These are phyloP conservation scores for Akanthomyces lecanii DNA, from an alignment of 2,329 filamentous ascomycete species.

Conservation along the genomic window DNA sequence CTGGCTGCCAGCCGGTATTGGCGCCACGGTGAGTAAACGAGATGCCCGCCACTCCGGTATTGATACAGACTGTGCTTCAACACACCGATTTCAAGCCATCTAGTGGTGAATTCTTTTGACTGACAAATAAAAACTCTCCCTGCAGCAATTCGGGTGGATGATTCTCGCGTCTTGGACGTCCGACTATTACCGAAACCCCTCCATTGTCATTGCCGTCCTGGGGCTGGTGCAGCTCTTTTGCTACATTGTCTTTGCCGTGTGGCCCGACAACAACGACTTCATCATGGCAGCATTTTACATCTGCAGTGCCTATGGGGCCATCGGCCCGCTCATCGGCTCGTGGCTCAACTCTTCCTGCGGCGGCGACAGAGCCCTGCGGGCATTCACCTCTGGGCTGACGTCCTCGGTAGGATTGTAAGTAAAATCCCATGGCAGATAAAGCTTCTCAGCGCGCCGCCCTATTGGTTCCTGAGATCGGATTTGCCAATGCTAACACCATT, in stretches of 20 bases:
- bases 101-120: not conserved
- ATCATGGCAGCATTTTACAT: slow-evolving; percentile 11
- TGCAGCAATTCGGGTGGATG: slow-evolving; percentile 11
- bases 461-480: too few species aligned
- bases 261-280: not conserved
- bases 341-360: slow-evolving; percentile 15
- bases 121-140: not conserved
- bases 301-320: slow-evolving; percentile 4
- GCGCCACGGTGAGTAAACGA: not conserved
- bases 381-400: slow-evolving; percentile 5
- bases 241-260: slow-evolving; percentile 11
- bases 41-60: not conserved
- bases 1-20: not conserved
- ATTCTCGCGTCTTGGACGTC: slow-evolving; percentile 3
- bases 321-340: slow-evolving; percentile 8
- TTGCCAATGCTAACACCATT: too few species aligned
- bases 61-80: too few species aligned
- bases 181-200: slow-evolving; percentile 6
- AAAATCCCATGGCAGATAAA: too few species aligned
- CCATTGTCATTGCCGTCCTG: slow-evolving; percentile 3
- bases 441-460: too few species aligned
- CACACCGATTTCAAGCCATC: too few species aligned
- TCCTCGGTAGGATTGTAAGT: slow-evolving; percentile 16
- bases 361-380: slow-evolving; percentile 12
- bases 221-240: slow-evolving; percentile 9